Evolutionary conservation across 306 rosid species (phyloP).

Genomic region (Cucurbita ficifolia): DNA sequence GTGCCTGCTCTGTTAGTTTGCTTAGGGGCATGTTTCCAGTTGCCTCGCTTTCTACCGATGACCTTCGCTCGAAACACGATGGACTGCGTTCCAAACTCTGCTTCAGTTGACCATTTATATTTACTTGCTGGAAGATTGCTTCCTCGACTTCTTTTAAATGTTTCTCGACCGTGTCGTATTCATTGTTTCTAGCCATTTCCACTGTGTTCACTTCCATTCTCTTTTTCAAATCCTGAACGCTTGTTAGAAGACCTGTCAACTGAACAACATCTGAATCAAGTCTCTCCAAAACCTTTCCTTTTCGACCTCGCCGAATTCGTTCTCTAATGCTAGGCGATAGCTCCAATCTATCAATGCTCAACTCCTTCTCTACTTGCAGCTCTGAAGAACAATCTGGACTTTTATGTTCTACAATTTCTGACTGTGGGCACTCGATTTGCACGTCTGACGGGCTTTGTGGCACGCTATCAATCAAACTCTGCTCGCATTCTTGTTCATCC

Average conservation of each 20-base stretch:
- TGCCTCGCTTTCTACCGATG: slow-evolving; percentile 29
- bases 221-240: slow-evolving; percentile 44
- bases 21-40: slow-evolving; percentile 24
- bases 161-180: slow-evolving; percentile 50
- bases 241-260: slow-evolving; percentile 34
- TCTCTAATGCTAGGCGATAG: slow-evolving; percentile 28
- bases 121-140: slow-evolving; percentile 46
- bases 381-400: slow-evolving; percentile 35
- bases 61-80: slow-evolving; percentile 20
- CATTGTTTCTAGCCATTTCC: slow-evolving; percentile 28
- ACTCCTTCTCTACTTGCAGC: slow-evolving; percentile 50
- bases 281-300: slow-evolving; percentile 59
- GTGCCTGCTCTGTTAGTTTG: slow-evolving; percentile 51
- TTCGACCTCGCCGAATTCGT: slow-evolving; percentile 36
- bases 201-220: slow-evolving; percentile 43
- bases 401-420: slow-evolving; percentile 19
- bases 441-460: slow-evolving; percentile 20
- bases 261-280: slow-evolving; percentile 63
- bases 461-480: slow-evolving; percentile 14
- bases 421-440: slow-evolving; percentile 25
- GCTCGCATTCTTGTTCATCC: slow-evolving; percentile 33
- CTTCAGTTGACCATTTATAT: slow-evolving; percentile 38
- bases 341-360: slow-evolving; percentile 61
- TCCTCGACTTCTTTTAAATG: slow-evolving; percentile 67
- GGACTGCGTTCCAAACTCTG: slow-evolving; percentile 43